Base-by-base conservation (phyloP, 2,329 filamentous ascomycete genomes). In the Cladosporium sp. region DNA sequence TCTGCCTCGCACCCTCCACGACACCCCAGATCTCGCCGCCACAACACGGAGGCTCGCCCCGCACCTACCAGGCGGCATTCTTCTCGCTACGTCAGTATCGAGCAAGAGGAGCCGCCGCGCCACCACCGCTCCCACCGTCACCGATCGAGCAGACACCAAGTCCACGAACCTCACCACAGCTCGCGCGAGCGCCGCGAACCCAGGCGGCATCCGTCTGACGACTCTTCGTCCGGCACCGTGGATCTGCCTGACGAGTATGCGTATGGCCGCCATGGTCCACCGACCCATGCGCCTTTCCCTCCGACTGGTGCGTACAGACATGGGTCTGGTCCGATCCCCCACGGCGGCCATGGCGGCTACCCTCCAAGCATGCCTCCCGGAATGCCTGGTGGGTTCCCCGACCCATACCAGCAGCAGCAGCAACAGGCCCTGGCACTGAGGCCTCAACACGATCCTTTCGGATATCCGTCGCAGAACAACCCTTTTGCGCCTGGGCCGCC, bases 191-290 rank as follows among this genome's bases (percentile, higher is more conserved):
- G 54, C 51, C 61, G 57, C 50, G 56, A 57, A 17, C 51, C 56
- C 20, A 55, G 56, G 43, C 61, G 61, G 51, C 53, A 57, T 32
- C 56, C 58, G 47, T 67, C 65, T 42, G 64, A 66, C 61, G 67
- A 70, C 54, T 65, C 61, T 17, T 43, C 47, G 19, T 64, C 70
- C 51, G 69, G 71, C 61, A 69, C 64, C 54, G 63, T 73, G 65
- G 72, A 72, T 43, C 66, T 62, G 41, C 64, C 67, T 52, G 72
- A 75, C 64, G 73, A 75, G 56, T 73, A 75, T 58, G 53, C 54
- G 7, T 64, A 64, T 51, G 65, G 68, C 62, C 70, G 68, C 61
- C 61, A 58, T 60, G 62, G 60, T 42, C 58, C 65, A 56, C 60
- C 53, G 52, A 64, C 53, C 58, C 64, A 59, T 11, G 62, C 63